These are phyloP conservation scores for Komagataella populi DNA, from an alignment of 805 yeast genomes.

Conservation along the genomic window DNA sequence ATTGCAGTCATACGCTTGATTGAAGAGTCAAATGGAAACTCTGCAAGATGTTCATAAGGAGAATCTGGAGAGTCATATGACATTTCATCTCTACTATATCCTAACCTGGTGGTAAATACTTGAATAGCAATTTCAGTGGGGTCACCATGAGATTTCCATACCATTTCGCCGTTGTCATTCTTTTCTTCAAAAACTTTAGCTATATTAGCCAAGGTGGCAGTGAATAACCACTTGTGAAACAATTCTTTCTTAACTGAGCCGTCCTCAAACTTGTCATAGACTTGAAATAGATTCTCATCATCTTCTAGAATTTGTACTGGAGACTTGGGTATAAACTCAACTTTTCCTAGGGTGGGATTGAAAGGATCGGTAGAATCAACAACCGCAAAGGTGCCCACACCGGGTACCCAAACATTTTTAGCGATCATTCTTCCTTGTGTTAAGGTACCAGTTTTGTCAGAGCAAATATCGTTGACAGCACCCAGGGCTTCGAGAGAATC, in stretches of 20 bases:
- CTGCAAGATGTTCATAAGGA: slow-evolving; percentile 33
- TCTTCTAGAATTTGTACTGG: slow-evolving; percentile 19
- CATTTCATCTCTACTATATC: slow-evolving; percentile 29
- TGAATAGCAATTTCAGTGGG: slow-evolving; percentile 86
- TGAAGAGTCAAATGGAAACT: slow-evolving; percentile 65
- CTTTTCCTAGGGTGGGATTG: slow-evolving; percentile 47
- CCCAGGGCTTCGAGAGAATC: slow-evolving; percentile 74
- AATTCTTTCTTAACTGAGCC: slow-evolving; percentile 6
- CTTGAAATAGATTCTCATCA: slow-evolving; percentile 16
- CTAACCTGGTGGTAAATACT: slow-evolving; percentile 53
- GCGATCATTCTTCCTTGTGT: slow-evolving; percentile 73
- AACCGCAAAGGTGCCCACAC: slow-evolving; percentile 42
- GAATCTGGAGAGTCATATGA: slow-evolving; percentile 21
- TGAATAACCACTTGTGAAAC: slow-evolving; percentile 38
- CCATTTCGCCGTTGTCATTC: slow-evolving; percentile 23
- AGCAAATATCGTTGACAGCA: slow-evolving; percentile 66
- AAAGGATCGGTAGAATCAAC: slow-evolving; percentile 44
- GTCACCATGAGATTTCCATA: slow-evolving; percentile 77
- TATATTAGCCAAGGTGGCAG: slow-evolving; percentile 71
- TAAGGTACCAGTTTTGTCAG: slow-evolving; percentile 74
- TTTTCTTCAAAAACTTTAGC: slow-evolving; percentile 45
- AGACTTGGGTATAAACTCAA: slow-evolving; percentile 18
- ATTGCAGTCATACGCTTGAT: slow-evolving; percentile 62
- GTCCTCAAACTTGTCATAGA: slow-evolving; percentile 7
- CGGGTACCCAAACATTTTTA: slow-evolving; percentile 57